Evolutionary conservation across 768 basidiomycete species (phyloP).

Genomic region (Mycena sanguinolenta): DNA sequence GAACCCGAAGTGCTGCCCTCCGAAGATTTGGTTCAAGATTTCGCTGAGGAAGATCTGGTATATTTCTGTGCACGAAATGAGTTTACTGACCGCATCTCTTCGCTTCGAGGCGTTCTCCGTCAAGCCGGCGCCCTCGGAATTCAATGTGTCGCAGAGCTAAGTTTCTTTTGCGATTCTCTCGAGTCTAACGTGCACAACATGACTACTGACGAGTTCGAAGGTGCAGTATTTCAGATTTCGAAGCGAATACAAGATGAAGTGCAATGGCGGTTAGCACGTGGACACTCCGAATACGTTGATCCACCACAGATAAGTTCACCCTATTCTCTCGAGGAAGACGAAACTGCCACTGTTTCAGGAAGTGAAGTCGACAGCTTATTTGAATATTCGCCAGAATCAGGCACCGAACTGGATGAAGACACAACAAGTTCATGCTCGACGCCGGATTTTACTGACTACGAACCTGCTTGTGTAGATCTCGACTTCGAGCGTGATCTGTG

Average conservation of each 20-base stretch:
- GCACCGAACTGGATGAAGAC: not conserved
- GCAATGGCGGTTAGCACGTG: not conserved
- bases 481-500: not conserved
- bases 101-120: not conserved
- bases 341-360: not conserved
- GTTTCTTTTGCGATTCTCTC: too few species aligned
- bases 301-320: not conserved
- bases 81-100: not conserved
- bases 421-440: not conserved
- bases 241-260: not conserved
- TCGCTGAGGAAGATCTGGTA: not conserved
- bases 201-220: not conserved
- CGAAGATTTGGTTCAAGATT: not conserved
- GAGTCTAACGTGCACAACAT: too few species aligned
- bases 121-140: not conserved
- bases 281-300: not conserved
- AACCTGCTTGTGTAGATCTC: not conserved
- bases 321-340: not conserved
- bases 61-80: not conserved
- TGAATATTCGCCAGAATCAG: not conserved
- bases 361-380: not conserved
- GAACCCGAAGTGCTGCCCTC: constrained; percentile 5
- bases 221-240: not conserved
- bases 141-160: too few species aligned
- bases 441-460: not conserved